Base-by-base conservation (phyloP, 345 rosid genomes). In the Barbarea vulgaris region DNA sequence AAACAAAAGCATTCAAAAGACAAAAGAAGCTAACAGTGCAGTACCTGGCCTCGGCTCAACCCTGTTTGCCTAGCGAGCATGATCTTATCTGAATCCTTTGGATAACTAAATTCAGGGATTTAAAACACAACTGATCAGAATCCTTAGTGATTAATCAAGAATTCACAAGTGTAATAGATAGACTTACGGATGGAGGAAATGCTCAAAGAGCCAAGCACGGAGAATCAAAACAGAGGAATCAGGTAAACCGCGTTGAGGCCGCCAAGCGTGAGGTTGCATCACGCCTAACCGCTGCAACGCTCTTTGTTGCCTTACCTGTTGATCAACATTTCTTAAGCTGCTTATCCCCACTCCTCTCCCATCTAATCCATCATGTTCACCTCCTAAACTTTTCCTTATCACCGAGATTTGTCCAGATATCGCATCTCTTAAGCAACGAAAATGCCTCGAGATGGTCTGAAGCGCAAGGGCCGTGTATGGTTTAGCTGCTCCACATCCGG, bases 131-230 rank as follows among this genome's bases (percentile, higher is more conserved):
- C 10, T 8, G 3, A 15, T 64, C n/a, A 63, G 25, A 75, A 13
- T 37, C 27, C 15, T 13, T 71, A 21, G 61, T 14, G 41, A 74
- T 11, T 11, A 28, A 34, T 4, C 13, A 21, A 17, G 41, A 28
- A 18, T 17, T 37, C 63, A 57, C 34, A 31, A 69, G 28, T 21
- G n/a, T 41, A 25, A 53, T 28, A 54, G 67, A 37, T 9, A 51
- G 71, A 79, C 79, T 83, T 89, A 95, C 98, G 98, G 99, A 47
- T 95, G 96, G 73, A 95, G 98, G 75, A 95, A 92, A 88, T 95
- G 99, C 86, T 95, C 99, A 36, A 95, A 95, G 22, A 95, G 86
- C 99, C 99, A 92, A 63, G 99, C 97, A 11, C 99, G 99, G 73
- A 95, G 99, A 64, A 90, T 53, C 21, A 96, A 84, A 67, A 95